Base-by-base conservation (phyloP, 306 rosid species). In the Rosa lucieae region DNA sequence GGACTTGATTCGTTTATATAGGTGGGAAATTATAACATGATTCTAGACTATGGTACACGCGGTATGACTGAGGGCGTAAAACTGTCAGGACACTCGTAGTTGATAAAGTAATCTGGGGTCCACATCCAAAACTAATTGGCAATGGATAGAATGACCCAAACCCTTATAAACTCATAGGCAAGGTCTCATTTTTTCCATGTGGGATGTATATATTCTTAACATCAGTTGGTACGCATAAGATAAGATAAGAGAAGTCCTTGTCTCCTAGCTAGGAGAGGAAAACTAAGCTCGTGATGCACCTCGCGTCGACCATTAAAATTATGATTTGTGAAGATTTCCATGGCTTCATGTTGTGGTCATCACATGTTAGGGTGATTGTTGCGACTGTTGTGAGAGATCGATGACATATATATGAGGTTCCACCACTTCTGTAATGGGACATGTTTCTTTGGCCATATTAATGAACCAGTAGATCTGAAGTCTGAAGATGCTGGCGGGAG, bases 251-350 rank as follows among this genome's bases (percentile, higher is more conserved):
- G 37, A 59, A 10, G 9, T 10, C 29, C 67, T 62, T 62, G 67
- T 62, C 40, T 62, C 42, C 40, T 62, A 62, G 67, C 40, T 5
- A 0, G 18, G 40, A 5, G 3, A 13, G 18, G 67, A 62, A 62
- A 92, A 88, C 82, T 85, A 89, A 59, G 96, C 98, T 74, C 74
- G 67, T 94, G 83, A 90, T 53, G 21, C 89, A 56, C 88, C 84
- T 91, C 88, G 79, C 66, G 88, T 81, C 81, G 73, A 78, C 90
- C 73, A 86, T 90, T 74, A 87, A 82, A 87, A 92, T 90, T 29
- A 86, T 97, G 78, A 86, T 92, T 71, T 94, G 97, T 61, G 91
- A 86, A 74, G 94, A 92, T 80, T 94, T 90, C 21, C 94, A 90
- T 72, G 72, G 61, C 6, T 79, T 92, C 51, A 88, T 92, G 37